Evolutionary conservation across 2,329 filamentous ascomycete genomes (phyloP), one percentile per base, ranked within the genome.

Genomic region (Lachnellula subtilissima): DNA sequence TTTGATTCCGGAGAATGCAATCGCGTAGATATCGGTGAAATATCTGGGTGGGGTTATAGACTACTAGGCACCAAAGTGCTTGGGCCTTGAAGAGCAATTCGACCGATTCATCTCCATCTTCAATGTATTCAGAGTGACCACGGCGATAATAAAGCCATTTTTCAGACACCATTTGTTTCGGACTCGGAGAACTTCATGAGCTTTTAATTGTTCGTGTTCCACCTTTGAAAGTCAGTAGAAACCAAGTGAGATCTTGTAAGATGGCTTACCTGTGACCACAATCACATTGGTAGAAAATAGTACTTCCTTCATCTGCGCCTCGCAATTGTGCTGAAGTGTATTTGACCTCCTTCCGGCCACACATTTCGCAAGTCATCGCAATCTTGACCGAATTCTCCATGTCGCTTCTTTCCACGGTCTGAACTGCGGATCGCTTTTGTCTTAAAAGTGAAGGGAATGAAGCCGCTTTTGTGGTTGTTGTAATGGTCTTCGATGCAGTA

Each of bases 241-340:
- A 39, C 9, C 15, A 19, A 52, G n/a, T 17, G 15, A 42, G 14
- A 22, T 5, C 19, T 53, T 28, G 28, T 48, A 32, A 49, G 25
- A 19, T 5, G 37, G 73, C 85, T 65, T 82, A 92, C 87, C 88
- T 92, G 74, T 90, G 78, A 57, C 90, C 89, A 70, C 92, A 97
- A 56, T 91, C 85, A 74, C 92, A 97, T 58, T 81, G 87, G 74
- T 91, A 96, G 69, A 97, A 95, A 53, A 96, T 84, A 0, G 93
- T 97, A 62, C 87, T 90, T 59, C 94, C 94, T 83, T 97, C 93
- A 72, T 99, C 94, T 53, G 93, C 94, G 77, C 91, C 86, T 65
- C 93, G 87, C 67, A 96, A 76, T 72, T 99, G 94, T 58, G 91
- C 84, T 2, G 88, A 88, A 50, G 90, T 88, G 71, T 87, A 97